Percentiles rank a stretch among this genome's conserved stretches.
phyloP scores from a whole-genome alignment of 495 filamentous ascomycete species.

The Delitschia confertaspora region DNA sequence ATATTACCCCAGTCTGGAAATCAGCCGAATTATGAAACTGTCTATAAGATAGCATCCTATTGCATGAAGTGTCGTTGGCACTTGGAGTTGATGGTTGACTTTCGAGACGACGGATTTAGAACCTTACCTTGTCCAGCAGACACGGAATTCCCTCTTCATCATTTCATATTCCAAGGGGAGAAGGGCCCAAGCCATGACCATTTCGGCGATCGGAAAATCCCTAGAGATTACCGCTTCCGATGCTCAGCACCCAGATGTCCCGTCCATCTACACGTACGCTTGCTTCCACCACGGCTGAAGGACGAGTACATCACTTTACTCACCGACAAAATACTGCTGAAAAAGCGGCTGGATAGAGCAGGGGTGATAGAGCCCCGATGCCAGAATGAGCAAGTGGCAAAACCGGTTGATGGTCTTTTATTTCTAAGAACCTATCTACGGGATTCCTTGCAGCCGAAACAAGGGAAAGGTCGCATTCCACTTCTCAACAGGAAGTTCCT shows the following conservation, averaged over 20 bases:
- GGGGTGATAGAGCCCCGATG: slow-evolving; percentile 50
- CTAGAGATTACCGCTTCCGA: slow-evolving; percentile 40
- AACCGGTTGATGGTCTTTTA: slow-evolving; percentile 43
- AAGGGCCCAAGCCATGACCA: background rate
- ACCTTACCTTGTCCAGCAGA: slow-evolving; percentile 28
- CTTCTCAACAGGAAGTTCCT: slow-evolving; percentile 64
- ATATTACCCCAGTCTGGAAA: slow-evolving; percentile 37
- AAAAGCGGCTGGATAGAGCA: slow-evolving; percentile 44
- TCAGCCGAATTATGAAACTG: slow-evolving; percentile 33
- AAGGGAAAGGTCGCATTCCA: slow-evolving; percentile 47
- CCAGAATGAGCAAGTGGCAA: slow-evolving; percentile 42
- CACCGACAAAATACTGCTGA: slow-evolving; percentile 47
- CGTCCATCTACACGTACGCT: slow-evolving; percentile 46
- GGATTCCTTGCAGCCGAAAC: slow-evolving; percentile 47
- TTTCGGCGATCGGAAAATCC: background rate
- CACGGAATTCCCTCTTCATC: slow-evolving; percentile 33
- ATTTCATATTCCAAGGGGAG: slow-evolving; percentile 29
- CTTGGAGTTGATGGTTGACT: slow-evolving; percentile 35
- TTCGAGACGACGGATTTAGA: slow-evolving; percentile 10
- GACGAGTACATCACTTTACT: slow-evolving; percentile 45
- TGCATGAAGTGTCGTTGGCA: slow-evolving; percentile 38
- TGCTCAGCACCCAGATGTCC: slow-evolving; percentile 54
- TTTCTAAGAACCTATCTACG: slow-evolving; percentile 54
- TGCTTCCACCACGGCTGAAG: slow-evolving; percentile 46
- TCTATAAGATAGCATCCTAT: slow-evolving; percentile 45